Conservation (phyloP, 1,284 basidiomycete genomes). For the Albatrellus sp. region DNA sequence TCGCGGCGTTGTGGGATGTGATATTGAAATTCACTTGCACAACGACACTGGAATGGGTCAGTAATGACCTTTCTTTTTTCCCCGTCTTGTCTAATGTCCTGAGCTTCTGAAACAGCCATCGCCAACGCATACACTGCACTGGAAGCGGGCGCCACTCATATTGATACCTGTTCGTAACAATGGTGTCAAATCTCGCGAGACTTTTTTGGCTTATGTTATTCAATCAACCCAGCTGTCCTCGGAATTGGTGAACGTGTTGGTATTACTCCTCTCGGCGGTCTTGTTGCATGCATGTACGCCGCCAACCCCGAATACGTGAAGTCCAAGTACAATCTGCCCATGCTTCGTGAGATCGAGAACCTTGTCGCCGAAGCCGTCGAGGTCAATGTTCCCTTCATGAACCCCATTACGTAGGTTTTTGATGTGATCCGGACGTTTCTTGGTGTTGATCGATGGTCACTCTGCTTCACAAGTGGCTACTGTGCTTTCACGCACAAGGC, state of each 20-base stretch:
- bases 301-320: constrained; percentile 99
- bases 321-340: constrained; percentile 95
- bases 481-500: constrained; percentile 99
- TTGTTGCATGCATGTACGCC: constrained; percentile 94
- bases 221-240: constrained; percentile 51
- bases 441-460: neutral
- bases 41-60: constrained; percentile 91
- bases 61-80: neutral
- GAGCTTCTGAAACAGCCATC: constrained; percentile 49
- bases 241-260: constrained; percentile 99
- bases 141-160: constrained; percentile 98
- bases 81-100: constrained; percentile 5
- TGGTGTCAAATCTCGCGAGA: neutral
- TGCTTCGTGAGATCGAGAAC: constrained; percentile 98
- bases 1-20: constrained; percentile 88
- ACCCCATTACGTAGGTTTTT: constrained; percentile 63
- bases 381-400: constrained; percentile 97
- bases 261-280: constrained; percentile 95
- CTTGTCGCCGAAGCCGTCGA: constrained; percentile 98
- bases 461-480: constrained; percentile 56
- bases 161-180: constrained; percentile 74
- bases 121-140: constrained; percentile 98
- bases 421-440: neutral
- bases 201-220: constrained; percentile 4
- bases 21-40: constrained; percentile 98